Percentiles rank a stretch among this genome's conserved stretches.
Evolutionary conservation across 495 filamentous ascomycete species (phyloP).

Genomic region (Tirmania nivea): DNA sequence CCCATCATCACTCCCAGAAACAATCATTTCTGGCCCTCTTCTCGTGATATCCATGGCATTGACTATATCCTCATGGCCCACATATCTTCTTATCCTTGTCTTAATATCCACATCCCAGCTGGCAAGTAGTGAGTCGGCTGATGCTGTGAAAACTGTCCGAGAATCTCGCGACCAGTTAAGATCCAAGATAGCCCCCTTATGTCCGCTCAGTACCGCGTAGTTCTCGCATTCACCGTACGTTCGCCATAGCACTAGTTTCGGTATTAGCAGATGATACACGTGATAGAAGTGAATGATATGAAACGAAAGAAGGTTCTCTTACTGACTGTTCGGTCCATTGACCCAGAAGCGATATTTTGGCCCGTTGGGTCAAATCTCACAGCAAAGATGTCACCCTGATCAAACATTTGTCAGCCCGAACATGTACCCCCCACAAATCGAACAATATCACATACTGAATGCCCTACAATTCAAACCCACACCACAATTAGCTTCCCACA

Average conservation of each 20-base stretch:
- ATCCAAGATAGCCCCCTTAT: conserved; percentile 76
- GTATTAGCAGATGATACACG: conserved; percentile 6
- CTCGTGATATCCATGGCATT: conserved; percentile 73
- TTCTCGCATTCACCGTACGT: conserved; percentile 85
- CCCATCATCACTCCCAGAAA: conserved; percentile 82
- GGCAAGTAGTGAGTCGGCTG: conserved; percentile 67
- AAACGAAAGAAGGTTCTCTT: conserved; percentile 15
- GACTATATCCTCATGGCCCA: conserved; percentile 84
- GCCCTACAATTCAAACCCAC: conserved; percentile 21
- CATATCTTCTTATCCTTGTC: conserved; percentile 65
- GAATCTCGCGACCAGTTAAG: conserved; percentile 94
- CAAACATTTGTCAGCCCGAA: background rate
- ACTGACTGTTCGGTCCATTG: conserved; percentile 86
- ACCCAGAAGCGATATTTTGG: conserved; percentile 77
- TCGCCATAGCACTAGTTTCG: conserved; percentile 66
- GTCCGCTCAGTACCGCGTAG: conserved; percentile 66
- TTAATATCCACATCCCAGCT: conserved; percentile 90
- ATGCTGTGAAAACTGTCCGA: conserved; percentile 73
- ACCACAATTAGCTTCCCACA: background rate
- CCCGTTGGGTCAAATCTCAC: conserved; percentile 75
- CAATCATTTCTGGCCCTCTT: conserved; percentile 68
- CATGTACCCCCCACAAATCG: background rate
- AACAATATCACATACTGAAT: conserved; percentile 22
- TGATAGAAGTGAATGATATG: too few relatives aligned
- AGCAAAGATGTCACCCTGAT: conserved; percentile 58